Conservation (phyloP, 2,329 filamentous ascomycete genomes). For the Akanthomyces dipterigenus region DNA sequence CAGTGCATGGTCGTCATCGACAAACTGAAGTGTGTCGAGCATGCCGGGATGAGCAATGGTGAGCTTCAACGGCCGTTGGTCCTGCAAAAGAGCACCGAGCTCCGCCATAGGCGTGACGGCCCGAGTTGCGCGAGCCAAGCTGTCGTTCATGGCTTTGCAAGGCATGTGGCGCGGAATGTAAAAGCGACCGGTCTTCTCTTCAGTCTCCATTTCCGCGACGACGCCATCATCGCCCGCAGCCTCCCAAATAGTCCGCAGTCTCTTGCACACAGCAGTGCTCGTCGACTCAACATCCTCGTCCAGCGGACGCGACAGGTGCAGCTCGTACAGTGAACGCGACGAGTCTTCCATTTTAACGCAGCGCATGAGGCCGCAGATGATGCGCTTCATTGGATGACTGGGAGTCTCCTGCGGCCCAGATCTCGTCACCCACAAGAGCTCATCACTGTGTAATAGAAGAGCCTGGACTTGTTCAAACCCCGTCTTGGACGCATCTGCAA, state of each 20-base stretch:
- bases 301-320: not conserved
- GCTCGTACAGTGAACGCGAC: not conserved
- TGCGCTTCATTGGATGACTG: not conserved
- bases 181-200: not conserved
- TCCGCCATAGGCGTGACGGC: not conserved
- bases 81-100: not conserved
- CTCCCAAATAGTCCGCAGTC: not conserved
- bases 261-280: not conserved
- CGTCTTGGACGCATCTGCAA: not conserved
- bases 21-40: constrained; percentile 23
- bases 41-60: constrained; percentile 19
- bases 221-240: not conserved
- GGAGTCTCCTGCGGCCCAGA: not conserved
- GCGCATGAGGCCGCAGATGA: not conserved
- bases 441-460: not conserved
- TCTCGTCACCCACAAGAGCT: not conserved
- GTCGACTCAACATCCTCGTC: not conserved
- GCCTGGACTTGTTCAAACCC: not conserved
- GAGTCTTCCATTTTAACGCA: not conserved
- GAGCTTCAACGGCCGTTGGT: constrained; percentile 13
- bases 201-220: not conserved
- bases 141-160: not conserved
- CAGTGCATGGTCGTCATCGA: constrained; percentile 17
- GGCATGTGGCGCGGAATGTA: not conserved
- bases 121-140: not conserved